Conservation (phyloP, 2,329 filamentous ascomycete genomes). For the Reticulascus tulasneorum region DNA sequence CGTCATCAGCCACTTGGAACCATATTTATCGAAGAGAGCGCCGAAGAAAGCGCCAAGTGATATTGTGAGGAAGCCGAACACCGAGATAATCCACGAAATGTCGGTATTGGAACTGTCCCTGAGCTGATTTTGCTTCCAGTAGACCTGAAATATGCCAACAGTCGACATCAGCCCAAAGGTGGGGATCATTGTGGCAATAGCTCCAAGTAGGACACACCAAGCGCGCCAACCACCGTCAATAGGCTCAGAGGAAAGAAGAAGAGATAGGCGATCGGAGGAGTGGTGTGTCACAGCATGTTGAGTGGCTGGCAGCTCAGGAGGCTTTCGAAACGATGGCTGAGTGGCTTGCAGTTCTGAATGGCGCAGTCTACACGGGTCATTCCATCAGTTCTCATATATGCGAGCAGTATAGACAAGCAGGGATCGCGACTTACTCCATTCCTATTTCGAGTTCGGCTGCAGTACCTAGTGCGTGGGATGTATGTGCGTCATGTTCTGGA, state of each 20-base stretch:
- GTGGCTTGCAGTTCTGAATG: constrained; percentile 5
- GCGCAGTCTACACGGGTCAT: background rate
- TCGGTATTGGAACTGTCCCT: constrained; percentile 10
- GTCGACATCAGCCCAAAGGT: constrained; percentile 23
- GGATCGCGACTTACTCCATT: background rate
- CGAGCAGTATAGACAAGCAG: background rate
- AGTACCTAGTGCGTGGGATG: too few species aligned
- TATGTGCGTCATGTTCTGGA: background rate
- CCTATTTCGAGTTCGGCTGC: constrained; percentile 1
- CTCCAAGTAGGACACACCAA: constrained; percentile 9
- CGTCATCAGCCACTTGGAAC: constrained; percentile 15
- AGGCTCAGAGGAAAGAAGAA: constrained; percentile 19
- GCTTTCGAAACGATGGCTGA: constrained; percentile 19
- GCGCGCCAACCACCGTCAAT: constrained; percentile 7
- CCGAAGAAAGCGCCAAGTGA: constrained; percentile 19
- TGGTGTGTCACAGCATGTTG: background rate
- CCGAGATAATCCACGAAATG: constrained; percentile 24
- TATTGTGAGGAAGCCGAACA: constrained; percentile 22
- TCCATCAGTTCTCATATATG: background rate
- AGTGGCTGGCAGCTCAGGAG: constrained; percentile 8
- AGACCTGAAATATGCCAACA: constrained; percentile 23
- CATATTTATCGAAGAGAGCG: constrained; percentile 19
- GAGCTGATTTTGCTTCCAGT: constrained; percentile 21
- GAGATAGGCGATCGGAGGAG: constrained; percentile 5
- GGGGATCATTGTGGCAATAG: constrained; percentile 12